Base-by-base conservation (phyloP, 257 asterid species). In the Linderniella brevidens region DNA sequence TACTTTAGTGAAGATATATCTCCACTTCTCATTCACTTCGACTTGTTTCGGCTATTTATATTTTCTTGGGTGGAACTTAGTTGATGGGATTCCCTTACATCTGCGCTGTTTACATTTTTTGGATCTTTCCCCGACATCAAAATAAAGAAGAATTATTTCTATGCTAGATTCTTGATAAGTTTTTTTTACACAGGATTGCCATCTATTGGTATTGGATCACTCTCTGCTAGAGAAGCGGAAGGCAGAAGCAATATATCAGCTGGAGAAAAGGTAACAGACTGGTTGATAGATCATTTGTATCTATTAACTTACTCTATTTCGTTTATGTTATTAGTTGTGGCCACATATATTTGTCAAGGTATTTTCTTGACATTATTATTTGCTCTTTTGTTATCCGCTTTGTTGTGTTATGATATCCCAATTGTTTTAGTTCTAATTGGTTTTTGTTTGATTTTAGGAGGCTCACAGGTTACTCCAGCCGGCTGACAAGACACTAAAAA, bases 171-270 rank as follows among this genome's bases (percentile, higher is more conserved):
- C 32, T 25, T 25, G 32, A 25, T 25, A 25, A 25, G 32, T 25
- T 25, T 25, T 25, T 25, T 2, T 25, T 25, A 6, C 86, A 90
- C 86, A 90, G 98, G 77, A 19, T 61, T 90, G 72, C 87, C 98
- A 8, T 85, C 98, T 43, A 32, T 69, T 62, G 98, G 98, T 52
- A 59, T 85, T 59, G 96, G 94, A 61, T 92, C 96, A 66, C 93
- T 90, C 64, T 81, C 98, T 59, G 80, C 88, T 45, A 78, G 98
- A 70, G 98, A 90, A 71, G 93, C 98, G 35, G 98, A 90, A 63
- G 98, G 96, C 62, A 73, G 93, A 72, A 73, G 83, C 68, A 85
- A 78, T 70, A 64, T 74, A 37, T 72, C 94, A 19, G 72, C 88
- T 17, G 96, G 83, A 55, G 98, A 85, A 56, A 90, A 81, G 94